Evolutionary conservation across 257 asterid genomes (phyloP).

Genomic region (Scutellaria galericulata): DNA sequence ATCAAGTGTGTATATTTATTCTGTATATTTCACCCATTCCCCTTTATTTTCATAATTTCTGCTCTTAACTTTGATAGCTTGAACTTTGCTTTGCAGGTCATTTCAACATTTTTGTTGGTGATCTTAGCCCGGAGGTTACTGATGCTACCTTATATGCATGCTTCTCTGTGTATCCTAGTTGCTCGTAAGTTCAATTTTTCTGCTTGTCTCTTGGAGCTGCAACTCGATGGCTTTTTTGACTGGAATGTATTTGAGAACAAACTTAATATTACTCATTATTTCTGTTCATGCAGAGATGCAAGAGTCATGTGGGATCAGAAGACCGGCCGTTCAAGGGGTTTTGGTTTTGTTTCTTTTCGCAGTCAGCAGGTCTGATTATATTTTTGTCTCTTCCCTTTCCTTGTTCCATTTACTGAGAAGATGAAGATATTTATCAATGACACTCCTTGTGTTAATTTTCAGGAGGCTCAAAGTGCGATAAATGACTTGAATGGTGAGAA

Average conservation of each 20-base stretch:
- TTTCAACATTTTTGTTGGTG: constrained; percentile 87
- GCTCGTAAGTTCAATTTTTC: constrained; percentile 62
- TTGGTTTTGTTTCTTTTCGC: constrained; percentile 89
- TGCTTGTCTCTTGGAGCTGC: not conserved
- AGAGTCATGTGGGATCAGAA: constrained; percentile 99
- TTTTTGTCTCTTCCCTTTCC: not conserved
- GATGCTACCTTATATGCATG: constrained; percentile 79
- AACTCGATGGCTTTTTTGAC: constrained; percentile 6
- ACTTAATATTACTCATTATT: not conserved
- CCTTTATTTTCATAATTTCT: constrained; percentile 3
- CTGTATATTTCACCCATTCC: not conserved
- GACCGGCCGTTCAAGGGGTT: constrained; percentile 93
- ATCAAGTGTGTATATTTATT: constrained; percentile 50
- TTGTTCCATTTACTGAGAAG: not conserved
- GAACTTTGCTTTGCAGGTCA: constrained; percentile 54
- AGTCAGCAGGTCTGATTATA: constrained; percentile 65
- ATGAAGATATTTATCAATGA: not conserved
- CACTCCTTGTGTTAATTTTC: constrained; percentile 34
- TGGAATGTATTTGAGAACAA: not conserved
- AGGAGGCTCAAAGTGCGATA: constrained; percentile 89
- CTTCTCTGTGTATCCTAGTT: constrained; percentile 69
- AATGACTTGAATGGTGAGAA: constrained; percentile 78
- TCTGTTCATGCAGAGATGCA: constrained; percentile 67
- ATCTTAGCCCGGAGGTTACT: constrained; percentile 92
- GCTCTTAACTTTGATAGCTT: constrained; percentile 16